Evolutionary conservation across 345 rosid genomes (phyloP).

Genomic region (Alliaria petiolata): DNA sequence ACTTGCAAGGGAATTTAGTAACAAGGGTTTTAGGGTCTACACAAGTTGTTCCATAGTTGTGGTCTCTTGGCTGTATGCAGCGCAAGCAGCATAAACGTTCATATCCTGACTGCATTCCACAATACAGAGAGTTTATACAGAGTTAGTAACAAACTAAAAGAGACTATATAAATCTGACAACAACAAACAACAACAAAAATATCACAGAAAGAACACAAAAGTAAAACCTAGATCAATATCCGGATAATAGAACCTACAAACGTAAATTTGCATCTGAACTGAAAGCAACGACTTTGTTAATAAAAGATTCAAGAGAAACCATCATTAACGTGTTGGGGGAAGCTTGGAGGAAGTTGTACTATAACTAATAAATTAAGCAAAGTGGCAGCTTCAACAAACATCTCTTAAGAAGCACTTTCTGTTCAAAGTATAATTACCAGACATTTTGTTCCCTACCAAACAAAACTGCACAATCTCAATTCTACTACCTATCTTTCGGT

Average conservation of each 20-base stretch:
- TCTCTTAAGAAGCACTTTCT: neutral
- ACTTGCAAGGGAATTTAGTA: neutral
- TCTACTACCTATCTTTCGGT: too few species aligned
- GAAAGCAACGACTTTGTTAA: neutral
- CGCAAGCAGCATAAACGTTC: conserved; percentile 78
- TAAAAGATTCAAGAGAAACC: neutral
- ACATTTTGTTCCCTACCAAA: neutral
- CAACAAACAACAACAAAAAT: neutral
- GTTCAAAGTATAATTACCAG: neutral
- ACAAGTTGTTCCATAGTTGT: conserved; percentile 78
- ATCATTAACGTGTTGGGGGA: neutral
- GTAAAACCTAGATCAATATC: neutral
- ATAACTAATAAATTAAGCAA: too few species aligned
- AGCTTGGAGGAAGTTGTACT: too few species aligned
- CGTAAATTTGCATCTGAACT: neutral
- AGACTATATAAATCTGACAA: too few species aligned
- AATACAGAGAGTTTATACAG: neutral
- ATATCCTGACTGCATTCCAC: conserved; percentile 59
- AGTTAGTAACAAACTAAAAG: too few species aligned
- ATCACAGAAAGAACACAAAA: neutral
- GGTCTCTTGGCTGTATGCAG: conserved; percentile 84
- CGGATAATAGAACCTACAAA: neutral
- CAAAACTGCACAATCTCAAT: neutral
- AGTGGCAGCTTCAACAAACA: neutral
- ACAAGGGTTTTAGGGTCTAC: conserved; percentile 27